Base-by-base conservation (phyloP, 2,329 filamentous ascomycete genomes). In the Colletotrichum plurivorum region DNA sequence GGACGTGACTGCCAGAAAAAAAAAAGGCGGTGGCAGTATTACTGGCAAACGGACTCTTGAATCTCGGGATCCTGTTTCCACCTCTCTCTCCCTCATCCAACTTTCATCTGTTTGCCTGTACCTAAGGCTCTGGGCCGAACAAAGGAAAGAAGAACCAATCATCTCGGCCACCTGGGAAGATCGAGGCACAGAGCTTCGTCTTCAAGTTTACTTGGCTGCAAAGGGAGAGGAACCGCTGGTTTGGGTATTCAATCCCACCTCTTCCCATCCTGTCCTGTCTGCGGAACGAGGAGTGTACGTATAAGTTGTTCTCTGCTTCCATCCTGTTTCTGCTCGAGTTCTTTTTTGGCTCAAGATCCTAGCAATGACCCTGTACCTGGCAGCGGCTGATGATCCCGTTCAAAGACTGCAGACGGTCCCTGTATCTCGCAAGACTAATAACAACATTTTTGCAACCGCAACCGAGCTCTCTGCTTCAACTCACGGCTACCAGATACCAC, bases 101-200 rank as follows among this genome's bases (percentile, higher is more conserved):
- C 60, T 56, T 59, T 27, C 46, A 70, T 69, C 68, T 59, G 63
- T n/a, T 64, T 71, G 55, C 55, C 69, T 71, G 69, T 71, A 71
- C 69, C 61, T 71, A 71, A 70, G 69, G 69, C 66, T 68, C 56
- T 67, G 55, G 56, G 67, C 67, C 67, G 67, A 65, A 69, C 36
- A 61, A 66, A 27, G 55, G 43, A 54, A 25, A 13, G 52, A 67
- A 62, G 36, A 53, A 52, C 46, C 45, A 49, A 59, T 61, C 56
- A 51, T 62, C 52, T 55, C 67, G 61, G 61, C 69, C 68, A 39
- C 55, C 54, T 56, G 49, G 61, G 69, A 64, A 71, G 79, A 78
- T 76, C 77, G 78, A 86, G 88, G 88, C 86, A 90, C 81, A 89
- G 88, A 90, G 88, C 88, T 89, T 88, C 87, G 82, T 90, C 87